phyloP scores from a whole-genome alignment of 2,329 filamentous ascomycete species.

The Penicillium sp. region DNA sequence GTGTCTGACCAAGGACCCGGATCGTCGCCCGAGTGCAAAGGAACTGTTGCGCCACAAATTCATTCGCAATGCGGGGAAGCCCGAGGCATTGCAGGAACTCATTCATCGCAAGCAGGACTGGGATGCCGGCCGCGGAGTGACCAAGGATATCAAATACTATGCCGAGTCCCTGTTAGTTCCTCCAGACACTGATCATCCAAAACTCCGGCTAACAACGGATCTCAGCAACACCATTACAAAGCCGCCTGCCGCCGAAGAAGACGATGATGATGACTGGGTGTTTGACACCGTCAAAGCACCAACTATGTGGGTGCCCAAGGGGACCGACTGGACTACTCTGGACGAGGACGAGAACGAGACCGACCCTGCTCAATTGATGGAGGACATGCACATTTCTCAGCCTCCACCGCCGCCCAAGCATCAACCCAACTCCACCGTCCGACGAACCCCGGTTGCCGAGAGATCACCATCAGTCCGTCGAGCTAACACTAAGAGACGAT shows the following conservation, averaged over 20 bases:
- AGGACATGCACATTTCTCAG: constrained; percentile 36
- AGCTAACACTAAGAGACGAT: constrained; percentile 39
- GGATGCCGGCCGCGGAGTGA: constrained; percentile 66
- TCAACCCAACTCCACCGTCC: constrained; percentile 56
- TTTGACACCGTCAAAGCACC: constrained; percentile 83
- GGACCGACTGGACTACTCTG: constrained; percentile 43
- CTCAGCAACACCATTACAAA: constrained; percentile 56
- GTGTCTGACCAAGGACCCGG: constrained; percentile 88
- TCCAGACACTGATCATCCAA: not conserved
- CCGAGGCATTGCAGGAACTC: constrained; percentile 81
- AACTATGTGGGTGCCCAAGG: constrained; percentile 55
- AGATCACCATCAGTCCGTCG: constrained; percentile 41
- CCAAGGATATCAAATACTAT: constrained; percentile 75
- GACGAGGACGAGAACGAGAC: constrained; percentile 29
- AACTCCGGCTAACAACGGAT: constrained; percentile 13
- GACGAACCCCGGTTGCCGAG: constrained; percentile 44
- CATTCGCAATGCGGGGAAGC: constrained; percentile 77
- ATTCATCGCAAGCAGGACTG: constrained; percentile 75
- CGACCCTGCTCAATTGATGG: constrained; percentile 35
- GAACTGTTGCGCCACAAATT: constrained; percentile 86
- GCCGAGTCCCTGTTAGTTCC: constrained; percentile 71
- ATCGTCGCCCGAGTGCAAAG: constrained; percentile 75
- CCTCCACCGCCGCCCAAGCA: constrained; percentile 48
- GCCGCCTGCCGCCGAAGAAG: constrained; percentile 52
- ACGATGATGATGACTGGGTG: constrained; percentile 79